Evolutionary conservation across 441 rosid species (phyloP).

Genomic region (Gossypium aridum): DNA sequence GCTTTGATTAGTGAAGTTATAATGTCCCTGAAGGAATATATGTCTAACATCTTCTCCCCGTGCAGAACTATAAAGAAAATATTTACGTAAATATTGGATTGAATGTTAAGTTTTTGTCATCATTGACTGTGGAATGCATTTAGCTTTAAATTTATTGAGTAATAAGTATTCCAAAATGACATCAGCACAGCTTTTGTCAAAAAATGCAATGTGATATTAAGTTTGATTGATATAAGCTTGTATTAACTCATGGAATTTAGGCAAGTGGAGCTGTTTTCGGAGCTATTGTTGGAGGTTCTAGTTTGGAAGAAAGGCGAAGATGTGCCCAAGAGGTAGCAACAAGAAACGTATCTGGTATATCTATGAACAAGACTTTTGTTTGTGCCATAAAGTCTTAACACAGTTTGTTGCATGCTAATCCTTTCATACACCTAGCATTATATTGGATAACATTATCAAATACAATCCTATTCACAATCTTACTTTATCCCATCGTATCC

Average conservation of each 20-base stretch:
- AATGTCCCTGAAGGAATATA: not conserved
- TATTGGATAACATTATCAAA: not conserved
- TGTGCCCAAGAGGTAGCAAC: slow-evolving; percentile 49
- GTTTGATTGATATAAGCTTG: not conserved
- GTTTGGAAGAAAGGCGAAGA: slow-evolving; percentile 39
- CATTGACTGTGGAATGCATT: not conserved
- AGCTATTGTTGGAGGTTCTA: slow-evolving; percentile 63
- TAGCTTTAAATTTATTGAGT: not conserved
- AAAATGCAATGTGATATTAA: not conserved
- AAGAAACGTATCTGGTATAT: slow-evolving; percentile 47
- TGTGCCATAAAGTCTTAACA: not conserved
- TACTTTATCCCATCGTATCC: not conserved
- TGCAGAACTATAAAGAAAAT: not conserved
- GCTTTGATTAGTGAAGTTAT: not conserved
- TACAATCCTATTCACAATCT: not conserved
- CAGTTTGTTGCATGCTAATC: not conserved
- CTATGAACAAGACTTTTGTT: not conserved
- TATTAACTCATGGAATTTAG: slow-evolving; percentile 21
- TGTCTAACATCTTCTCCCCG: not conserved
- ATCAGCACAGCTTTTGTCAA: not conserved
- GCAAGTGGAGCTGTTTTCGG: slow-evolving; percentile 52
- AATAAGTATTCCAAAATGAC: not conserved
- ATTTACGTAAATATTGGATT: not conserved
- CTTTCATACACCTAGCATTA: not conserved
- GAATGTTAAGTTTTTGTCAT: not conserved